phyloP scores from a whole-genome alignment of 1,139 yeast species.

The Candida pseudoviswanathii region DNA sequence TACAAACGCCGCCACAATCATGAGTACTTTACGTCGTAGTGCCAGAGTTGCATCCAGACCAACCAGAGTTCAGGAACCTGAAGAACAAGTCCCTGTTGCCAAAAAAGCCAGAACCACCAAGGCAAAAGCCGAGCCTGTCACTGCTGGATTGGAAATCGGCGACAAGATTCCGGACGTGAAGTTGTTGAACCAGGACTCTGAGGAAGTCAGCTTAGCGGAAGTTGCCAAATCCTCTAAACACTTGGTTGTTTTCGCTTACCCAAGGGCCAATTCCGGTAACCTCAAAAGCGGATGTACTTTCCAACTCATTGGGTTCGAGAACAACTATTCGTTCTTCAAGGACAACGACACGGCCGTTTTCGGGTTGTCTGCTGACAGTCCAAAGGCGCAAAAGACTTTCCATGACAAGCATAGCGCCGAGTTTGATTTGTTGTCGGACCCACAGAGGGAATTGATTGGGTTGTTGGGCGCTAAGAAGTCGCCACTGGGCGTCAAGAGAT shows the following conservation, averaged over 20 bases:
- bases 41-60: slow-evolving; percentile 41
- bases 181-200: slow-evolving; percentile 68
- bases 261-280: slow-evolving; percentile 73
- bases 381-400: slow-evolving; percentile 75
- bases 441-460: slow-evolving; percentile 66
- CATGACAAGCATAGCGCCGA: slow-evolving; percentile 71
- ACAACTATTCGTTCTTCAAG: slow-evolving; percentile 56
- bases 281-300: slow-evolving; percentile 81
- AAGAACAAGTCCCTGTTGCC: slow-evolving; percentile 20
- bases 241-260: slow-evolving; percentile 76
- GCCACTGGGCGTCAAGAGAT: slow-evolving; percentile 78
- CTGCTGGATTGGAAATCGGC: slow-evolving; percentile 53
- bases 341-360: slow-evolving; percentile 54
- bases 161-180: slow-evolving; percentile 69
- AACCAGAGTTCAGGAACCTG: slow-evolving; percentile 12
- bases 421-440: slow-evolving; percentile 78
- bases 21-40: slow-evolving; percentile 59
- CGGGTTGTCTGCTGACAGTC: slow-evolving; percentile 75
- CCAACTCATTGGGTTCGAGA: slow-evolving; percentile 89
- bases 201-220: slow-evolving; percentile 52
- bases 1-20: slow-evolving; percentile 15
- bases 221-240: slow-evolving; percentile 51
- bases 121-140: slow-evolving; percentile 9
- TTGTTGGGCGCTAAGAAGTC: slow-evolving; percentile 80
- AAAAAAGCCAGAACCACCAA: slow-evolving; percentile 28